Evolutionary conservation across 1,139 yeast genomes (phyloP).

Genomic region (Pichia sp.): DNA sequence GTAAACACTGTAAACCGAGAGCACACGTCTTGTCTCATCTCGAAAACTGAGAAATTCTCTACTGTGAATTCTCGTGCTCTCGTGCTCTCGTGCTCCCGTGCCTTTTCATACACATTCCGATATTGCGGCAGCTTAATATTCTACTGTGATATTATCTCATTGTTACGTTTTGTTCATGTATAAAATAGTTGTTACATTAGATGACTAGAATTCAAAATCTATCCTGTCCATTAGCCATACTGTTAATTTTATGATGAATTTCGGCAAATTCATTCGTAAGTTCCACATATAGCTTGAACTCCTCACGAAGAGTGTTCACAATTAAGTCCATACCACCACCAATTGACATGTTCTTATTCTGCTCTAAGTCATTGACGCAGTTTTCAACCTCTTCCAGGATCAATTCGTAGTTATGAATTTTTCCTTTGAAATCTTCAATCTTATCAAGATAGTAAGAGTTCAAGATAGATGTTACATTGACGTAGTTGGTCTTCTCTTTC

Average conservation of each 20-base stretch:
- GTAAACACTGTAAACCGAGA: too few species aligned
- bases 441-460: constrained; percentile 48
- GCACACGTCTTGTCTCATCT: too few species aligned
- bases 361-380: constrained; percentile 67
- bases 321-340: constrained; percentile 48
- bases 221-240: background rate
- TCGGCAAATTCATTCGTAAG: constrained; percentile 87
- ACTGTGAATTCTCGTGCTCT: too few species aligned
- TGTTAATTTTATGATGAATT: constrained; percentile 53
- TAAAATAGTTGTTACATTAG: too few species aligned
- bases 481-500: constrained; percentile 16
- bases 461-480: constrained; percentile 29
- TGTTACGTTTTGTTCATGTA: too few species aligned
- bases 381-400: constrained; percentile 66
- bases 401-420: constrained; percentile 60
- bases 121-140: too few species aligned
- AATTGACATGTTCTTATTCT: constrained; percentile 27
- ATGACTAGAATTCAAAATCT: background rate
- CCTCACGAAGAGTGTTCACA: constrained; percentile 67
- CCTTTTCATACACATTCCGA: too few species aligned
- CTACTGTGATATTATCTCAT: too few species aligned
- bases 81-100: too few species aligned
- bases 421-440: constrained; percentile 43
- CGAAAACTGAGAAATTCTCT: too few species aligned
- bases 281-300: constrained; percentile 82